Base-by-base conservation (phyloP, 495 filamentous ascomycete species). In the Tuber aestivum region DNA sequence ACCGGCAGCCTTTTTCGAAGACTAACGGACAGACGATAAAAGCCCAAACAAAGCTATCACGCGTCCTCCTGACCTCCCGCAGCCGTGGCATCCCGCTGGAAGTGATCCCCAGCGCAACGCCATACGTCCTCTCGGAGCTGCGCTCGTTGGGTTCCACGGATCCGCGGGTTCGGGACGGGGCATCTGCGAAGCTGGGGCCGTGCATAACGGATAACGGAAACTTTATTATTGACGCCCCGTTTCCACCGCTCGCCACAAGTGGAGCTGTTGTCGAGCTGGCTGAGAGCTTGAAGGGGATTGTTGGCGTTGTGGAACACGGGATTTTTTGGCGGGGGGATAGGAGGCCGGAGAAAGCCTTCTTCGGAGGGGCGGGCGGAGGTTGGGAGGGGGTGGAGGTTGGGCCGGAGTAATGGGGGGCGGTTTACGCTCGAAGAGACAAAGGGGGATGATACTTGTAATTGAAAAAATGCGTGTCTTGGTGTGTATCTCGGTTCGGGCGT, bases 251-350 rank as follows among this genome's bases (percentile, higher is more conserved):
- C 48, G 71, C 82, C 83, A 50, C 23, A 10, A n/a, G n/a, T 21
- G 37, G 23, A 93, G 90, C 92, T 72, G 93, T 97, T 0, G 87
- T 90, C 56, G 85, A 84, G 10, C 85, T 97, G 61, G 89, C 92
- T 10, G 83, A 84, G 65, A 83, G 87, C 76, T 91, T 98, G 80
- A 95, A 93, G 83, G 84, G 87, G 75, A 92, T 97, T 74, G 89
- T 89, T 14, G 95, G 95, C 70, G 93, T 98, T n/a, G 84, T 96
- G 72, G 94, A 97, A 82, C 93, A 96, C 40, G 94, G 95, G 41
- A 87, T 97, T 68, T 97, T 98, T 87, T 88, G 87, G 77, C 84
- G 86, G 70, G 91, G 92, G 65, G 95, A 93, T 0, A 93, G 97
- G 85, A 94, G 92, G 83, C 94, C 95, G 5, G 88, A 97, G 42